A percentile compares a stretch with the other conserved stretches of the same genome.
Conservation (phyloP, 2,329 filamentous ascomycete genomes). For the Ophiostoma piceae region DNA sequence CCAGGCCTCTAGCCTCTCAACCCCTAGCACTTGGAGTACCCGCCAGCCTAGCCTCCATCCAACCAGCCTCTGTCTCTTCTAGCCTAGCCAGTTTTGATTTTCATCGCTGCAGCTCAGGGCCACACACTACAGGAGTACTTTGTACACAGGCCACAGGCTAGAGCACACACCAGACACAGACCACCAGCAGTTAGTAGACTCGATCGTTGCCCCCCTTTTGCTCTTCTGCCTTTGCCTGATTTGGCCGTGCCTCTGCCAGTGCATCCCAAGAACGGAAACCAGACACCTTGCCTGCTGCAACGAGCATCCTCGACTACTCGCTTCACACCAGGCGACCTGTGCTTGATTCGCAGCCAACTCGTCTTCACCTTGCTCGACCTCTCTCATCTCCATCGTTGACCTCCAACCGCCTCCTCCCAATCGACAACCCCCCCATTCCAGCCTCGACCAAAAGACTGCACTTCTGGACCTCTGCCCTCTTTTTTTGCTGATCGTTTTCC, state of each 20-base stretch:
- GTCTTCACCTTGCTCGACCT: neutral
- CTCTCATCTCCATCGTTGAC: neutral
- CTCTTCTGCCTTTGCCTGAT: slow-evolving; percentile 9
- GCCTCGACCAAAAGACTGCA: slow-evolving; percentile 9
- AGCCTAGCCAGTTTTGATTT: slow-evolving; percentile 5
- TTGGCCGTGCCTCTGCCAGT: slow-evolving; percentile 12
- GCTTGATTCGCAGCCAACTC: neutral
- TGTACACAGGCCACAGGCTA: neutral
- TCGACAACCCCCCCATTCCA: neutral
- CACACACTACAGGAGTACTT: neutral
- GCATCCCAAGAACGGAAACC: slow-evolving; percentile 15
- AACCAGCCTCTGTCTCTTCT: neutral
- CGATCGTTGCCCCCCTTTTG: slow-evolving; percentile 8
- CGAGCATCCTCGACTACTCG: neutral
- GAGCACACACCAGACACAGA: neutral
- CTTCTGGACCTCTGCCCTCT: neutral
- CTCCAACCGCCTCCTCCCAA: neutral
- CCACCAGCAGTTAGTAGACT: slow-evolving; percentile 1
- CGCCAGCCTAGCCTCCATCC: neutral
- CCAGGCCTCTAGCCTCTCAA: neutral
- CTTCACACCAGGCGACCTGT: neutral
- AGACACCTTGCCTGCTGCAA: neutral
- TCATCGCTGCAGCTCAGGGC: slow-evolving; percentile 9
- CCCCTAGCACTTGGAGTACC: neutral
- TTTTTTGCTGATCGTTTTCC: slow-evolving; percentile 13